Conservation (phyloP, 805 yeast species). For the Pichia nakasei region DNA sequence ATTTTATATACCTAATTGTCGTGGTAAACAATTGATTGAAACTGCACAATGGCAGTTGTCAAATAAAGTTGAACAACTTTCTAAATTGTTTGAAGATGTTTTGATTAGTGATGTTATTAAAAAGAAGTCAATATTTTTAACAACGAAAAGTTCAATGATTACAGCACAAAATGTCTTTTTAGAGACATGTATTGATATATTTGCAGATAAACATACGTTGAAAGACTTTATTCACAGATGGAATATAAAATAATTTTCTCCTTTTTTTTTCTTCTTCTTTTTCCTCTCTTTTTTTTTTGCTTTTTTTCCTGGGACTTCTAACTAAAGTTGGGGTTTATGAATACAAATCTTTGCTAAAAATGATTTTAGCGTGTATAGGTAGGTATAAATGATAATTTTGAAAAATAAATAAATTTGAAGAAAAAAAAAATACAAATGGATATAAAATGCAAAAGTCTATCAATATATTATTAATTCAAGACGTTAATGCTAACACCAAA, state of each 20-base stretch:
- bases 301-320: no score
- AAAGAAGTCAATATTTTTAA: constrained; percentile 19
- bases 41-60: constrained; percentile 18
- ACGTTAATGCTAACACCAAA: constrained; percentile 44
- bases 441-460: neutral
- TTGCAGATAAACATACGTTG: constrained; percentile 1
- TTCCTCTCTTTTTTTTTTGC: no score
- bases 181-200: constrained; percentile 21
- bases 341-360: no score
- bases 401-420: neutral
- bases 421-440: neutral
- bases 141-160: constrained; percentile 16
- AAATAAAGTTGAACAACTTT: constrained; percentile 23
- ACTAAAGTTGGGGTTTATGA: no score
- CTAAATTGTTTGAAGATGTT: constrained; percentile 28
- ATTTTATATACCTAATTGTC: constrained; percentile 44
- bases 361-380: no score
- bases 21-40: constrained; percentile 57
- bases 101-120: constrained; percentile 20
- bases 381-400: neutral
- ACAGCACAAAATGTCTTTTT: constrained; percentile 14
- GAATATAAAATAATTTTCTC: neutral
- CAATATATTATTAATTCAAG: constrained; percentile 16
- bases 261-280: no score
- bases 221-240: constrained; percentile 1